Conservation (phyloP, 2,329 filamentous ascomycete genomes). For the Madurella fahalii region DNA sequence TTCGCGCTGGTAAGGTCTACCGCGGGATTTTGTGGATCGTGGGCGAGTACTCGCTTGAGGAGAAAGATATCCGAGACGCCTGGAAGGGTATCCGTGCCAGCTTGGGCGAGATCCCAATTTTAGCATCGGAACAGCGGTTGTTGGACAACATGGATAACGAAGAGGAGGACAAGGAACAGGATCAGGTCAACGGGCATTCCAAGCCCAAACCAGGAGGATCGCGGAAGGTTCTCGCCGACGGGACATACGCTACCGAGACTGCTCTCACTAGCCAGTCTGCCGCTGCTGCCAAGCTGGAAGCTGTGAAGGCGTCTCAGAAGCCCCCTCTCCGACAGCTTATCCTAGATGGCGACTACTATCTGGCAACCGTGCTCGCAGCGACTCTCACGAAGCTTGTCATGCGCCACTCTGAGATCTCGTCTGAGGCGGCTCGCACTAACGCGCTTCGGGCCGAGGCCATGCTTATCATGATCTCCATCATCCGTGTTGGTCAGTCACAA, state of each 20-base stretch:
- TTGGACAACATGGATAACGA: conserved; percentile 78
- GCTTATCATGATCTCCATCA: conserved; percentile 99
- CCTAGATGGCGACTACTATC: conserved; percentile 93
- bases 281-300: conserved; percentile 85
- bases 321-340: conserved; percentile 92
- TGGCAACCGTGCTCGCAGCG: conserved; percentile 90
- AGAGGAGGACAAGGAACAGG: conserved; percentile 55
- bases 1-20: conserved; percentile 95
- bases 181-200: conserved; percentile 74
- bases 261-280: conserved; percentile 91
- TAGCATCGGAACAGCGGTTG: conserved; percentile 88
- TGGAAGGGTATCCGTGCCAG: conserved; percentile 96
- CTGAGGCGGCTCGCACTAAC: conserved; percentile 82
- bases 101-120: conserved; percentile 92
- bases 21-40: conserved; percentile 96
- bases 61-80: conserved; percentile 89
- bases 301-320: conserved; percentile 95
- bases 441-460: conserved; percentile 94
- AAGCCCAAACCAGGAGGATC: conserved; percentile 75
- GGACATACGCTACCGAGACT: conserved; percentile 95
- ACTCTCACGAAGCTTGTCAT: conserved; percentile 97
- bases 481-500: conserved; percentile 96
- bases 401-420: conserved; percentile 90
- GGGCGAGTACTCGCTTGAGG: conserved; percentile 92
- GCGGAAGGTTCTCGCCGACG: conserved; percentile 87